phyloP scores from a whole-genome alignment of 2,329 filamentous ascomycete genomes.

The Aspergillus japonicus region DNA sequence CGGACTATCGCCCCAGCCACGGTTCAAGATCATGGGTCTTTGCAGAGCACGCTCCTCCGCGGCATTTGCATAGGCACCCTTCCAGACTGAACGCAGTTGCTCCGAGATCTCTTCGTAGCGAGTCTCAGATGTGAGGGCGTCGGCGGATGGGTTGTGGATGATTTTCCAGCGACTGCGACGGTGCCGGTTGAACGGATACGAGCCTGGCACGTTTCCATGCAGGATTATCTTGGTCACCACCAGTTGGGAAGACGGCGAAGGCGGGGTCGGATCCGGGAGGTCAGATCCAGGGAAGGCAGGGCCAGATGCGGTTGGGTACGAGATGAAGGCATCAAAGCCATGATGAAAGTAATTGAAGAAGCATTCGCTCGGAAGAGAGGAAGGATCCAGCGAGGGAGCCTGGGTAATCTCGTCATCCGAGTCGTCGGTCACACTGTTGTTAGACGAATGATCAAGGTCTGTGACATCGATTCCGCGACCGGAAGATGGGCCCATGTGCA shows the following conservation, averaged over 20 bases:
- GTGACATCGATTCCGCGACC: constrained; percentile 46
- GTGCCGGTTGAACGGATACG: constrained; percentile 94
- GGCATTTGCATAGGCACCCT: constrained; percentile 59
- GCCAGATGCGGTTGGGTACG: constrained; percentile 66
- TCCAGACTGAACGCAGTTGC: constrained; percentile 68
- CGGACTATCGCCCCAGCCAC: constrained; percentile 87
- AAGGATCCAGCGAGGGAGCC: constrained; percentile 62
- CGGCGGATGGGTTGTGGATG: constrained; percentile 44
- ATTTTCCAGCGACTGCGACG: constrained; percentile 86
- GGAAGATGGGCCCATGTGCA: constrained; percentile 37
- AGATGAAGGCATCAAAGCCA: constrained; percentile 91
- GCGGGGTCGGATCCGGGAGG: constrained; percentile 30
- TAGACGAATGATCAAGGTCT: constrained; percentile 74
- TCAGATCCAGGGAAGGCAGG: constrained; percentile 58
- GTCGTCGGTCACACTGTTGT: constrained; percentile 68
- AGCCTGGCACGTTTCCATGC: constrained; percentile 91
- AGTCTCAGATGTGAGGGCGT: constrained; percentile 70
- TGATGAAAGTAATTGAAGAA: constrained; percentile 98
- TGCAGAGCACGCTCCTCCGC: constrained; percentile 55
- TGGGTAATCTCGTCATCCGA: constrained; percentile 58
- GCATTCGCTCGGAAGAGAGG: constrained; percentile 53
- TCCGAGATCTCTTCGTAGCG: constrained; percentile 71
- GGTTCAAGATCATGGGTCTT: constrained; percentile 77
- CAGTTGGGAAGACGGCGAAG: constrained; percentile 57
- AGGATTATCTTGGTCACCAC: constrained; percentile 90